phyloP scores from a whole-genome alignment of 1,139 yeast genomes.

The Blastobotrys aristatus region DNA sequence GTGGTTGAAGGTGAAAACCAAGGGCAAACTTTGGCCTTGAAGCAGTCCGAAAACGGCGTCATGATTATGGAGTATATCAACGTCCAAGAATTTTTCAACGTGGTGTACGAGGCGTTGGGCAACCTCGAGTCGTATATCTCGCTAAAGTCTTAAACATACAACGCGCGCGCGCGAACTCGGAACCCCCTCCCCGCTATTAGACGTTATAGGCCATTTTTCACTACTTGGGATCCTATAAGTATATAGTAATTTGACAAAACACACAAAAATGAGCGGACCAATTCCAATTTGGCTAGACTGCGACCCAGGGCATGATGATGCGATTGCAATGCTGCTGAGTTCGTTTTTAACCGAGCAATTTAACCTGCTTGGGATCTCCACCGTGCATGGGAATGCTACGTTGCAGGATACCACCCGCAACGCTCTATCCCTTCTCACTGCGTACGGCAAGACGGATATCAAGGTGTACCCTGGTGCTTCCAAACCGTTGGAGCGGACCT shows the following conservation, averaged over 20 bases:
- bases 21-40: conserved; percentile 22
- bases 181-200: too few species aligned
- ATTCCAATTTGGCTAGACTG: conserved; percentile 86
- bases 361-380: conserved; percentile 62
- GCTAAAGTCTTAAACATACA: too few species aligned
- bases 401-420: conserved; percentile 63
- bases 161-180: too few species aligned
- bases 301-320: conserved; percentile 91
- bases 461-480: conserved; percentile 65
- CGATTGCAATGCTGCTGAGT: conserved; percentile 66
- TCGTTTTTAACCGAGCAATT: conserved; percentile 54
- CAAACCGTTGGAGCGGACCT: conserved; percentile 49
- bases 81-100: conserved; percentile 49
- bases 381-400: conserved; percentile 79
- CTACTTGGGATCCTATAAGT: too few species aligned
- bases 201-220: too few species aligned
- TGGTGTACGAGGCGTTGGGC: conserved; percentile 41
- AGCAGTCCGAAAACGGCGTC: conserved; percentile 38
- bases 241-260: too few species aligned
- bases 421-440: conserved; percentile 61
- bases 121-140: too few species aligned
- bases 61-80: conserved; percentile 45
- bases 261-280: too few species aligned
- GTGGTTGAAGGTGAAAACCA: conserved; percentile 34
- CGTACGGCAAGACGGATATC: conserved; percentile 44